A percentile compares a stretch with the other conserved stretches of the same genome.
phyloP scores from a whole-genome alignment of 1,284 basidiomycete genomes.

The Melampsora larici-populina region DNA sequence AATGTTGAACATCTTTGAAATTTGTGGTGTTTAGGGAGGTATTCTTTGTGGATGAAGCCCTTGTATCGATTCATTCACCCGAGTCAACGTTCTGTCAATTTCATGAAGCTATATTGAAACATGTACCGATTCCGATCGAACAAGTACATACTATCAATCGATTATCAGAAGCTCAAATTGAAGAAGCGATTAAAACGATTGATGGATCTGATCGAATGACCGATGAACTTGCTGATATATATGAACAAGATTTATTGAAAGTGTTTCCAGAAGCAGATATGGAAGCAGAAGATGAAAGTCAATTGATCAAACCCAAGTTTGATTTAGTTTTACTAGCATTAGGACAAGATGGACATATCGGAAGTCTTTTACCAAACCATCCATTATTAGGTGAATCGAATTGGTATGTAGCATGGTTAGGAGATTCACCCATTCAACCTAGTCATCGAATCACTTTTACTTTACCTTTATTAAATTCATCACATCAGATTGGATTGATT shows the following conservation, averaged over 20 bases:
- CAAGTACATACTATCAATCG: slow-evolving; percentile 36
- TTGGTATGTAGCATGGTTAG: slow-evolving; percentile 42
- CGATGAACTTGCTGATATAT: slow-evolving; percentile 39
- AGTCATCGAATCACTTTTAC: slow-evolving; percentile 36
- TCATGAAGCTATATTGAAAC: slow-evolving; percentile 25
- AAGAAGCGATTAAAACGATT: slow-evolving; percentile 17
- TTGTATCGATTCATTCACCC: slow-evolving; percentile 28
- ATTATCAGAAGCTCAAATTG: slow-evolving; percentile 17
- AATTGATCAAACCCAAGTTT: slow-evolving; percentile 7
- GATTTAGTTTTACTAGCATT: slow-evolving; percentile 31
- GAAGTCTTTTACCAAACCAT: slow-evolving; percentile 34
- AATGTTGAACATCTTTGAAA: neutral
- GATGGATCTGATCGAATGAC: slow-evolving; percentile 33
- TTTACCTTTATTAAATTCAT: slow-evolving; percentile 28
- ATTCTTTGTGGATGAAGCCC: slow-evolving; percentile 39
- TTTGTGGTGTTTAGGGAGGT: neutral
- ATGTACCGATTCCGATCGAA: slow-evolving; percentile 35
- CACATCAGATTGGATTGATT: slow-evolving; percentile 33
- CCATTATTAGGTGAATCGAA: slow-evolving; percentile 41
- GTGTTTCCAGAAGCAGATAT: slow-evolving; percentile 36
- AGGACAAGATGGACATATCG: slow-evolving; percentile 32
- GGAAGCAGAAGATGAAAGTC: slow-evolving; percentile 15
- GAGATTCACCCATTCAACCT: slow-evolving; percentile 26
- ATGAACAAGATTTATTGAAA: slow-evolving; percentile 30
- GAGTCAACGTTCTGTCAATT: slow-evolving; percentile 19